These are phyloP conservation scores for Boletus sp. DNA, from an alignment of 768 basidiomycete species.

Conservation along the genomic window DNA sequence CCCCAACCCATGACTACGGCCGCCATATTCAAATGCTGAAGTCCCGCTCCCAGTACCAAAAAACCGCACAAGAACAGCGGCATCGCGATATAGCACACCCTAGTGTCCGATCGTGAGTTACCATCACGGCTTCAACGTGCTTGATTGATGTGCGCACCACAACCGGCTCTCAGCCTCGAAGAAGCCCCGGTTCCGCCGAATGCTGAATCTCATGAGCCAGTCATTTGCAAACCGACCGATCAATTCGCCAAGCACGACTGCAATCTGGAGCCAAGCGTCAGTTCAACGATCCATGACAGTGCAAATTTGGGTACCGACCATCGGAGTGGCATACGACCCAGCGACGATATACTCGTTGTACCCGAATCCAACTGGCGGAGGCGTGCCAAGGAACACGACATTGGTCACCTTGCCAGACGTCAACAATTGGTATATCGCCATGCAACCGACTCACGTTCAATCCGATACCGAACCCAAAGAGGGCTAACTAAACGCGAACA, in stretches of 20 bases:
- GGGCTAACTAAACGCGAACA: conserved; percentile 29
- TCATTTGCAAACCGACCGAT: conserved; percentile 53
- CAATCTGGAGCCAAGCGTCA: conserved; percentile 34
- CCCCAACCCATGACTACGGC: conserved; percentile 45
- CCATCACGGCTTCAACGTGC: too few species aligned
- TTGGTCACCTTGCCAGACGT: conserved; percentile 44
- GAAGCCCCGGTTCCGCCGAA: conserved; percentile 47
- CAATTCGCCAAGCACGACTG: conserved; percentile 50
- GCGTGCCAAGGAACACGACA: conserved; percentile 50
- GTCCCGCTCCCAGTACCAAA: conserved; percentile 39
- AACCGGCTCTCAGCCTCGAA: conserved; percentile 52
- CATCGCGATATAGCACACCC: conserved; percentile 40
- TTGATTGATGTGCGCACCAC: conserved; percentile 27
- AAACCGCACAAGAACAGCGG: conserved; percentile 44
- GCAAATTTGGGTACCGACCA: conserved; percentile 29
- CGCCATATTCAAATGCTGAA: conserved; percentile 31
- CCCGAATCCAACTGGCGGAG: conserved; percentile 47
- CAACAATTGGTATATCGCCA: background rate
- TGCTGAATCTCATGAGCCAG: conserved; percentile 41
- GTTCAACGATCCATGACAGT: background rate
- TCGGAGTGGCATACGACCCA: conserved; percentile 44
- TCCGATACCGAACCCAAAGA: conserved; percentile 52
- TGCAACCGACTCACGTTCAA: conserved; percentile 34
- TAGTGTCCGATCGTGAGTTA: conserved; percentile 1
- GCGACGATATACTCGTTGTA: conserved; percentile 41